Evolutionary conservation across 345 rosid genomes (phyloP).

Genomic region (Limnanthes douglasii): DNA sequence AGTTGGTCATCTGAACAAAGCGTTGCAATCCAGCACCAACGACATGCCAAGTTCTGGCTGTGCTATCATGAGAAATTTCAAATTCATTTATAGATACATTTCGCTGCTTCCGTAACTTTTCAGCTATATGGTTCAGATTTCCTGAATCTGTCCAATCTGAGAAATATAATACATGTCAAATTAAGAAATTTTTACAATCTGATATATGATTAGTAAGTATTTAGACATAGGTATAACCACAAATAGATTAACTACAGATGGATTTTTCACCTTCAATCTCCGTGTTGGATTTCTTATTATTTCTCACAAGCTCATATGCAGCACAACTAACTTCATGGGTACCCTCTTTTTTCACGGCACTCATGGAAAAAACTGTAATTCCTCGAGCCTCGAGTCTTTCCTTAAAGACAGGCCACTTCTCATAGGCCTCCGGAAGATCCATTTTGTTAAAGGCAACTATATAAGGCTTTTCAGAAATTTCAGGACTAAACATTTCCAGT

Average conservation of each 20-base stretch:
- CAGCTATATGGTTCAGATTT: slow-evolving; percentile 70
- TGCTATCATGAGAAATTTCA: slow-evolving; percentile 43
- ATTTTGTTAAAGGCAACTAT: slow-evolving; percentile 78
- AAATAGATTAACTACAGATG: neutral
- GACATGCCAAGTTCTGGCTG: slow-evolving; percentile 58
- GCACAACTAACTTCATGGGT: slow-evolving; percentile 54
- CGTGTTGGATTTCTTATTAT: slow-evolving; percentile 29
- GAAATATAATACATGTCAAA: slow-evolving; percentile 7
- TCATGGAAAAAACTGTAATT: slow-evolving; percentile 65
- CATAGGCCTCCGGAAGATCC: slow-evolving; percentile 84
- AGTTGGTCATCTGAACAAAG: slow-evolving; percentile 96
- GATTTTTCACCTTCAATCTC: slow-evolving; percentile 43
- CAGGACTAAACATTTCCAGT: slow-evolving; percentile 83
- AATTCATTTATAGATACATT: slow-evolving; percentile 64
- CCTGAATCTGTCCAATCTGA: slow-evolving; percentile 20
- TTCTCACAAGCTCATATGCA: slow-evolving; percentile 49
- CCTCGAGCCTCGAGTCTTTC: slow-evolving; percentile 50
- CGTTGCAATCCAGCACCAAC: slow-evolving; percentile 76
- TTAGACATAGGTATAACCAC: slow-evolving; percentile 1
- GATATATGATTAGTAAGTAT: neutral
- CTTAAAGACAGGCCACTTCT: slow-evolving; percentile 57
- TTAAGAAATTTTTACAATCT: neutral
- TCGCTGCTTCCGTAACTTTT: slow-evolving; percentile 49
- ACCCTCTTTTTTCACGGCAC: slow-evolving; percentile 72
- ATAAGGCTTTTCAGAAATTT: slow-evolving; percentile 65